Percentiles rank a stretch among this genome's conserved stretches.
phyloP scores from a whole-genome alignment of 1,139 yeast species.

The Hanseniaspora gamundiae region DNA sequence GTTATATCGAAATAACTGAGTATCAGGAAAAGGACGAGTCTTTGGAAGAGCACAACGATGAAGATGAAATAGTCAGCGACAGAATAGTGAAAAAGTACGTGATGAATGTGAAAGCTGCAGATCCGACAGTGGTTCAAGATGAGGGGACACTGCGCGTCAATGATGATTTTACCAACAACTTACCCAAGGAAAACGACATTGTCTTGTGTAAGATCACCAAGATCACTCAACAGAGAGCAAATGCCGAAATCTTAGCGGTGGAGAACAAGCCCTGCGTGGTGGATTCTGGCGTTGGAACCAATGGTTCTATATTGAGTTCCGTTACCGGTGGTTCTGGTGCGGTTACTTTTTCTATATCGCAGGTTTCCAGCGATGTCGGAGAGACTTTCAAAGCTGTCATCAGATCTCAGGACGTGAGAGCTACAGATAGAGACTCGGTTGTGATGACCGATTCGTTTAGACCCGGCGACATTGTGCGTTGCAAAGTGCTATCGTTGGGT shows the following conservation, averaged over 20 bases:
- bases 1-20: conserved; percentile 34
- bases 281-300: conserved; percentile 59
- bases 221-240: conserved; percentile 55
- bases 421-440: conserved; percentile 83
- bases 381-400: conserved; percentile 88
- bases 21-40: conserved; percentile 8
- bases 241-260: conserved; percentile 71
- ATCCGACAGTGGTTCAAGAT: conserved; percentile 14
- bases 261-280: conserved; percentile 41
- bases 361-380: conserved; percentile 56
- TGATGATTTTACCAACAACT: conserved; percentile 33
- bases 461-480: conserved; percentile 91
- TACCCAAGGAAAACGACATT: conserved; percentile 78
- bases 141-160: conserved; percentile 13
- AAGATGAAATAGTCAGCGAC: conserved; percentile 9
- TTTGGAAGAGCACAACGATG: conserved; percentile 9
- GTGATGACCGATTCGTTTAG: conserved; percentile 65
- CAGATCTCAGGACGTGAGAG: conserved; percentile 77
- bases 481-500: conserved; percentile 72
- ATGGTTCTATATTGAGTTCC: conserved; percentile 36
- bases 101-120: conserved; percentile 7
- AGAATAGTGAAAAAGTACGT: conserved; percentile 8
- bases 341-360: conserved; percentile 33
- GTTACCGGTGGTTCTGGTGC: conserved; percentile 52
- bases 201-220: conserved; percentile 69